Conservation (phyloP, 768 basidiomycete species). For the Suillus paluster region DNA sequence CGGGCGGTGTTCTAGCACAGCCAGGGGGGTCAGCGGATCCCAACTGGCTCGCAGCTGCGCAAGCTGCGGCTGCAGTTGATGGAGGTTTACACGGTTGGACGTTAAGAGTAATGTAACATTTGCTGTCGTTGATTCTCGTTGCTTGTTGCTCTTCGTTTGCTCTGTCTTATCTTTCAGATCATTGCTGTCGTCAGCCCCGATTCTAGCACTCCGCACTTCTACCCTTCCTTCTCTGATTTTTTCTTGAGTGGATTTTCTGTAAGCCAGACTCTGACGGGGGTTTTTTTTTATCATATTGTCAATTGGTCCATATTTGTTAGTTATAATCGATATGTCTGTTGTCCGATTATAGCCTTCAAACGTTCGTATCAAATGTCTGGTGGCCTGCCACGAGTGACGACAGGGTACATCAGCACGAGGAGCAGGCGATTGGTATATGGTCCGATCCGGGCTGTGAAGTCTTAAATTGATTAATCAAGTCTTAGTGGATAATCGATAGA, state of each 20-base stretch:
- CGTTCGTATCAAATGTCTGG: slow-evolving; percentile 27
- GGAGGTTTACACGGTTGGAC: slow-evolving; percentile 79
- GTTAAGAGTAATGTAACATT: slow-evolving; percentile 70
- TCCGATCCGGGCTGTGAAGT: not conserved
- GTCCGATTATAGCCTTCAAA: slow-evolving; percentile 16
- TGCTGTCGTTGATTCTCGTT: slow-evolving; percentile 27
- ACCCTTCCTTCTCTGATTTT: slow-evolving; percentile 9
- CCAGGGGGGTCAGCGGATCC: slow-evolving; percentile 56
- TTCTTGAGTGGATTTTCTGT: slow-evolving; percentile 13
- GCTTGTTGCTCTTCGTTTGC: slow-evolving; percentile 23
- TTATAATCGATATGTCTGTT: slow-evolving; percentile 13
- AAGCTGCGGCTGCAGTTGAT: slow-evolving; percentile 67
- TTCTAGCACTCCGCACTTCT: slow-evolving; percentile 12
- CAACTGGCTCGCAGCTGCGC: slow-evolving; percentile 76
- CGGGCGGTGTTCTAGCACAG: slow-evolving; percentile 49
- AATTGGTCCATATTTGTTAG: slow-evolving; percentile 17
- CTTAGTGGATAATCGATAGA: not conserved
- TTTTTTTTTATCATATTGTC: slow-evolving; percentile 30
- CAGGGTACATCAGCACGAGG: not conserved
- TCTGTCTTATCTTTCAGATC: slow-evolving; percentile 21
- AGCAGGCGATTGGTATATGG: slow-evolving; percentile 16
- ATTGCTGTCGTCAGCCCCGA: slow-evolving; percentile 8
- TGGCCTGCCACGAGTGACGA: not conserved
- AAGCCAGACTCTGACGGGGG: slow-evolving; percentile 20
- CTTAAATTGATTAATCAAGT: not conserved